phyloP scores from a whole-genome alignment of 2,329 filamentous ascomycete genomes.

The Fusarium sp. region DNA sequence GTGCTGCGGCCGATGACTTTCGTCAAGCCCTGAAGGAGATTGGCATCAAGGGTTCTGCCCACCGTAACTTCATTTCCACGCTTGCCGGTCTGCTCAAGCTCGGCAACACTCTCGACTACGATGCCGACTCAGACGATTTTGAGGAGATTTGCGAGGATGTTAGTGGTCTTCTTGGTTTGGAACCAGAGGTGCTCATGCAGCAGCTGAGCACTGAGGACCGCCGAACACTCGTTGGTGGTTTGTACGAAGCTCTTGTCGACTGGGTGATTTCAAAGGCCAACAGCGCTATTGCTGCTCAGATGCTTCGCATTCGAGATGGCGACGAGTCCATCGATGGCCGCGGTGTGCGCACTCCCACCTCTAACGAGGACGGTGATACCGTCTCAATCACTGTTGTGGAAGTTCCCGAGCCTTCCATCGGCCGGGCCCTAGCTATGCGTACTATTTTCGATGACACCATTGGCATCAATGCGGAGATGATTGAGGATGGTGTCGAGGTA shows the following conservation, averaged over 20 bases:
- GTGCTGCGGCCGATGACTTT: constrained; percentile 92
- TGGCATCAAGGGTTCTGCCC: constrained; percentile 87
- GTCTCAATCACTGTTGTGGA: constrained; percentile 91
- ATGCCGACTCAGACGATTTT: constrained; percentile 83
- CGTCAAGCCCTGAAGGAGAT: constrained; percentile 86
- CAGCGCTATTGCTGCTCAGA: constrained; percentile 79
- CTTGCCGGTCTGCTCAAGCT: constrained; percentile 90
- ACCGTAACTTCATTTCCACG: constrained; percentile 85
- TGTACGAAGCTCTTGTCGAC: constrained; percentile 95
- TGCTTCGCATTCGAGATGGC: constrained; percentile 72
- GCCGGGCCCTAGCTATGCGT: constrained; percentile 88
- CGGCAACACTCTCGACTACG: constrained; percentile 87
- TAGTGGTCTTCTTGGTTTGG: constrained; percentile 83
- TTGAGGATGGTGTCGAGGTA: constrained; percentile 88
- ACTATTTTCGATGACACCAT: constrained; percentile 92
- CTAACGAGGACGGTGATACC: constrained; percentile 80
- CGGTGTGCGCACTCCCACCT: constrained; percentile 70
- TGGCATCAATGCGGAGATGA: constrained; percentile 98
- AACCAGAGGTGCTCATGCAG: constrained; percentile 81
- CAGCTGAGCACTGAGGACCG: constrained; percentile 88
- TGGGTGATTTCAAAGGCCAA: constrained; percentile 95
- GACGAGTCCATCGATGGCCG: constrained; percentile 74
- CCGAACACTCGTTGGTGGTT: constrained; percentile 80
- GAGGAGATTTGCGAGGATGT: constrained; percentile 92
- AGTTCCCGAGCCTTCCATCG: constrained; percentile 80